Conservation (phyloP, 495 filamentous ascomycete species). For the Penicillium dipodomyicola region DNA sequence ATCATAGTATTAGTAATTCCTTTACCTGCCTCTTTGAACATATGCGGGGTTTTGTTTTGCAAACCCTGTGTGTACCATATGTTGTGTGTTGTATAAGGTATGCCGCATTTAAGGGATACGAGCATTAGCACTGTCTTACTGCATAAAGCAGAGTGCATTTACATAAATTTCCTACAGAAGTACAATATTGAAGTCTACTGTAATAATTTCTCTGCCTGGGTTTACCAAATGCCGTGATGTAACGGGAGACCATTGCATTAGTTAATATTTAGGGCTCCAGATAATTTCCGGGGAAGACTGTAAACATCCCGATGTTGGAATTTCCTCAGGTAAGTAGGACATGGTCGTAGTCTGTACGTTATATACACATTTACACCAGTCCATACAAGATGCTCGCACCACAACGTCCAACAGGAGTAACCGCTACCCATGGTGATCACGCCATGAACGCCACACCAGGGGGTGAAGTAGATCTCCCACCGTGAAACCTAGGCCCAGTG, state of each 20-base stretch:
- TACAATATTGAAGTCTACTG: not conserved
- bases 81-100: not conserved
- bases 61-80: not conserved
- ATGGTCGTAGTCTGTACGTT: not conserved
- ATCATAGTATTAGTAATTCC: slow-evolving; percentile 4
- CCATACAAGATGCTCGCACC: not conserved
- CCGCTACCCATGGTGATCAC: slow-evolving; percentile 17
- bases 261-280: not conserved
- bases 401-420: slow-evolving; percentile 1
- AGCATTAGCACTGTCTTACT: not conserved
- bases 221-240: not conserved
- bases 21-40: slow-evolving; percentile 3
- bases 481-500: slow-evolving; percentile 24
- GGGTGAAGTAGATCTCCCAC: slow-evolving; percentile 19
- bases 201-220: slow-evolving; percentile 4
- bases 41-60: not conserved
- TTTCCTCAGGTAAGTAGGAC: not conserved
- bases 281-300: slow-evolving; percentile 6
- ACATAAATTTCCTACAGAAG: not conserved
- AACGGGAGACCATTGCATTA: slow-evolving; percentile 3
- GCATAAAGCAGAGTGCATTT: not conserved
- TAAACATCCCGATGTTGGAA: slow-evolving; percentile 1
- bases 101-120: not conserved
- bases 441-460: slow-evolving; percentile 23
- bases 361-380: not conserved